These are phyloP conservation scores for Podospora pseudoanserina DNA, from an alignment of 495 filamentous ascomycete species.

Conservation along the genomic window DNA sequence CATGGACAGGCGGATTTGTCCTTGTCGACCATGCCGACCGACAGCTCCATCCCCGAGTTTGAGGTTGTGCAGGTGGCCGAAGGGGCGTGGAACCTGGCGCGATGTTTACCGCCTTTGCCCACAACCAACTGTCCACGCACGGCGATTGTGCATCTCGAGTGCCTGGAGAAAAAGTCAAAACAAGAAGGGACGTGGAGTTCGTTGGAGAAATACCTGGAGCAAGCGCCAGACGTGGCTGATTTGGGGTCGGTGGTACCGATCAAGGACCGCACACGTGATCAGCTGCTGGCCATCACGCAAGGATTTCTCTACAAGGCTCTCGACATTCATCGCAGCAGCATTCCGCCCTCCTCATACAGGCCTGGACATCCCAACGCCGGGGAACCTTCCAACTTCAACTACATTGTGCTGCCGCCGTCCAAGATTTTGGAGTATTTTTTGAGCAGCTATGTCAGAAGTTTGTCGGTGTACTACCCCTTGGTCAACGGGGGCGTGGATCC, in stretches of 20 bases:
- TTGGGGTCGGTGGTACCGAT: slow-evolving; percentile 47
- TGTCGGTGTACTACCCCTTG: slow-evolving; percentile 56
- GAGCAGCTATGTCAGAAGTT: slow-evolving; percentile 54
- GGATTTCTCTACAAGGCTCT: slow-evolving; percentile 61
- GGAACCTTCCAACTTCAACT: slow-evolving; percentile 45
- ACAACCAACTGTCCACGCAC: slow-evolving; percentile 54
- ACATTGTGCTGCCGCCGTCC: slow-evolving; percentile 55
- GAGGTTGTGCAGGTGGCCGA: slow-evolving; percentile 52
- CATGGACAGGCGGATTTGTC: slow-evolving; percentile 24
- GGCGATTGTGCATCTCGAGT: slow-evolving; percentile 55
- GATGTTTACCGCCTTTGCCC: slow-evolving; percentile 51
- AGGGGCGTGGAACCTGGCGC: slow-evolving; percentile 54
- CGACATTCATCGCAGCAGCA: slow-evolving; percentile 51
- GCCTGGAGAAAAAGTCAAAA: slow-evolving; percentile 54
- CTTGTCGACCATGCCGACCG: slow-evolving; percentile 17
- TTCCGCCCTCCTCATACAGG: slow-evolving; percentile 1
- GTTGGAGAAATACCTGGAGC: slow-evolving; percentile 39
- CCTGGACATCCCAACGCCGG: slow-evolving; percentile 27
- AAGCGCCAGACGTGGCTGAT: slow-evolving; percentile 36
- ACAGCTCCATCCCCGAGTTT: slow-evolving; percentile 43
- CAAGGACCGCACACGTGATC: slow-evolving; percentile 53
- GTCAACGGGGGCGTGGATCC: slow-evolving; percentile 53
- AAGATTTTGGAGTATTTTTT: slow-evolving; percentile 59
- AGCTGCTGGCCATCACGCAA: slow-evolving; percentile 60
- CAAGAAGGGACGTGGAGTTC: slow-evolving; percentile 48